Evolutionary conservation across 225 moss, liverwort and hornwort genomes (phyloP).

Genomic region (Takakia lepidozioides): DNA sequence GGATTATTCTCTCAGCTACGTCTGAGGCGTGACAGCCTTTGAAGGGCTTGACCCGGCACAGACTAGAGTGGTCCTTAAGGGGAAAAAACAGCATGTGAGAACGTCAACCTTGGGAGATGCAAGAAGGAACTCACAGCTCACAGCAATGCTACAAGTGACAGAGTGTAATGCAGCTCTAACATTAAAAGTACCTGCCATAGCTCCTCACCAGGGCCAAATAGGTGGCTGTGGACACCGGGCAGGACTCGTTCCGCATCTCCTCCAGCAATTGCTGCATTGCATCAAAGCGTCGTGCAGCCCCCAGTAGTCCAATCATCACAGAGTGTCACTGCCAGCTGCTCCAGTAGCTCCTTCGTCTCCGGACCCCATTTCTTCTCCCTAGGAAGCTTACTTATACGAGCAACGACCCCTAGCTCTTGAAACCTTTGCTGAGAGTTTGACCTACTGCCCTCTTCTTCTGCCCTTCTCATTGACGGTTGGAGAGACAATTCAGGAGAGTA

Average conservation of each 20-base stretch:
- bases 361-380: constrained; percentile 7
- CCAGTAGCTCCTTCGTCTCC: constrained; percentile 1
- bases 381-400: constrained; percentile 1
- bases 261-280: constrained; percentile 8
- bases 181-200: constrained; percentile 12
- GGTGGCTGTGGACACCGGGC: constrained; percentile 5
- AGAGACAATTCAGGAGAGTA: neutral
- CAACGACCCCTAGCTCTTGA: constrained; percentile 1
- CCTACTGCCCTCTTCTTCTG: constrained; percentile 1
- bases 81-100: no score
- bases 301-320: constrained; percentile 8
- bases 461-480: neutral
- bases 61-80: no score
- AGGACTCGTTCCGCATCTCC: constrained; percentile 5
- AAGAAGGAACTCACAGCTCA: no score
- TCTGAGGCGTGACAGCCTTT: no score
- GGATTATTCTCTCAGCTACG: no score
- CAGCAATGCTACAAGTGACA: no score
- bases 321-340: neutral
- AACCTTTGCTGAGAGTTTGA: neutral
- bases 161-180: no score
- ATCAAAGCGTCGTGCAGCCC: constrained; percentile 6
- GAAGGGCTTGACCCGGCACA: no score
- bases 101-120: no score
- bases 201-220: constrained; percentile 9